Evolutionary conservation across 768 basidiomycete genomes (phyloP), one percentile per base, ranked within the genome.

Genomic region (Russula dissimulans): DNA sequence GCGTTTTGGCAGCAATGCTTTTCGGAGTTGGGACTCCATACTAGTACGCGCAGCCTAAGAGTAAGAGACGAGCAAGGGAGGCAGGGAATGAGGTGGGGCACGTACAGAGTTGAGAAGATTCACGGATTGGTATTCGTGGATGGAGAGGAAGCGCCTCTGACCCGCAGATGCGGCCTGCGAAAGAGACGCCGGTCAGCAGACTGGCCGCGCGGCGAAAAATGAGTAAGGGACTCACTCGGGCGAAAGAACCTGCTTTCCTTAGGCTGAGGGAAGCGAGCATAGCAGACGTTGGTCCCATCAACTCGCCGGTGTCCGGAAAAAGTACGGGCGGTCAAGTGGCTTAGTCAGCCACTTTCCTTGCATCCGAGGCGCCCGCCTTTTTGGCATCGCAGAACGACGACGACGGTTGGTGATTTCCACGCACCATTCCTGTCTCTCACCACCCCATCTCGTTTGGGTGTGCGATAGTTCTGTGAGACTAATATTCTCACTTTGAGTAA

Each of bases 111-210:
- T 97, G 67, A 99, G 82, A 48, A 99, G 79, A 65, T 87, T 86
- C 74, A 98, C 89, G 46, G 94, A 95, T 74, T 98, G 95, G 77
- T 97, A 91, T 77, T 99, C 97, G 76, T 99, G 97, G 69, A 99
- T 94, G 29, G 93, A 95, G 68, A 97, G 84, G 72, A 85, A 89
- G 65, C 94, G 90, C 77, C 80, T 89, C 81, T 95, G 93, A 71
- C 85, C 82, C 69, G 83, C 82, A 81, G 83, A 85, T 67, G 78
- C 81, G 72, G 77, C 75, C 87, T 89, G 68, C 34, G 61, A 48
- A 55, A 44, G 56, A 32, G 15, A 10, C 5, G 18, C 26, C n/a
- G 26, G 31, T 12, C 5, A 6, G 15, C 48, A n/a, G 39, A 52
- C 11, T 74, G 34, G 15, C 8, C 9, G 26, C 31, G 11, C 9